phyloP scores from a whole-genome alignment of 2,329 filamentous ascomycete genomes.

The Exophiala viscosa region DNA sequence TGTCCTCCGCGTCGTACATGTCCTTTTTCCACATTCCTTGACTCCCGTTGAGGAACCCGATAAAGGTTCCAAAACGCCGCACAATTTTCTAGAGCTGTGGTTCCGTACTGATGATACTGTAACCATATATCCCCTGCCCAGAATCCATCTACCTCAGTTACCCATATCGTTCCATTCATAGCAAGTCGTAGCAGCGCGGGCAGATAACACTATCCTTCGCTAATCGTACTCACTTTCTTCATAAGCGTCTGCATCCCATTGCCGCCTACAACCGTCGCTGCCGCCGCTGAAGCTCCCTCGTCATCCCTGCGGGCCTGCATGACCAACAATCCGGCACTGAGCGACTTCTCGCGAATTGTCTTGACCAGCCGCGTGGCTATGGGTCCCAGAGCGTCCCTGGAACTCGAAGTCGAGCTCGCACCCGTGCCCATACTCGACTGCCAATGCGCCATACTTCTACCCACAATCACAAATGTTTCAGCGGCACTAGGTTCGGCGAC shows the following conservation, averaged over 20 bases:
- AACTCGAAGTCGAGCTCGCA: slow-evolving; percentile 2
- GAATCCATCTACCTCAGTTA: too few relatives aligned
- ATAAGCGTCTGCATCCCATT: slow-evolving; percentile 4
- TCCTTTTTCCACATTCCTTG: too few relatives aligned
- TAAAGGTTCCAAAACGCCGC: too few relatives aligned
- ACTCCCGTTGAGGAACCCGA: too few relatives aligned
- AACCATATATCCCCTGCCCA: too few relatives aligned
- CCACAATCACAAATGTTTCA: slow-evolving; percentile 15
- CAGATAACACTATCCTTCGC: slow-evolving; percentile 4
- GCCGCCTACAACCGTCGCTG: neutral
- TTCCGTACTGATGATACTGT: too few relatives aligned
- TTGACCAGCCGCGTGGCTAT: slow-evolving; percentile 57
- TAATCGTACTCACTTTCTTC: slow-evolving; percentile 10
- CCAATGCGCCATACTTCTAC: slow-evolving; percentile 1
- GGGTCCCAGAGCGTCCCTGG: slow-evolving; percentile 39
- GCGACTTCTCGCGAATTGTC: slow-evolving; percentile 54
- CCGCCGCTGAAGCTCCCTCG: slow-evolving; percentile 9
- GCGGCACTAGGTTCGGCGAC: slow-evolving; percentile 27
- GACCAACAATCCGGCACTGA: slow-evolving; percentile 67
- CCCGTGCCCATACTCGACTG: neutral
- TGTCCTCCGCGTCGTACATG: too few relatives aligned
- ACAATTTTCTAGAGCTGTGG: too few relatives aligned
- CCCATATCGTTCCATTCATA: too few relatives aligned
- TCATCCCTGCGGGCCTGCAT: slow-evolving; percentile 56
- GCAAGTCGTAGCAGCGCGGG: too few relatives aligned